Evolutionary conservation across 495 filamentous ascomycete genomes (phyloP).

Genomic region (Pseudevernia furfuracea): DNA sequence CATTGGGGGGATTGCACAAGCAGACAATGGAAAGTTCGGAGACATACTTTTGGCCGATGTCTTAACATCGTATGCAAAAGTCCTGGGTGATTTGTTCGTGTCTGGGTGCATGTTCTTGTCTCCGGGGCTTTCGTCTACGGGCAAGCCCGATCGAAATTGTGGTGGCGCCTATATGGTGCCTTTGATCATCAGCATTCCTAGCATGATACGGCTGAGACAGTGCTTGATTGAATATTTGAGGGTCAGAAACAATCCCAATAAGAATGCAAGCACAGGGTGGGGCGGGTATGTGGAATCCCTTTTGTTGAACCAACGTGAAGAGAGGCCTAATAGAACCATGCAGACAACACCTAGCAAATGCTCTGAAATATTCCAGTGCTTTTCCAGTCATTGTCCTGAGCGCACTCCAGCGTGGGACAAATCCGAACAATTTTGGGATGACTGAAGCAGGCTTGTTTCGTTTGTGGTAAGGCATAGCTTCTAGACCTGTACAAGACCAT

Average conservation of each 20-base stretch:
- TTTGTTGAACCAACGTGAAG: background rate
- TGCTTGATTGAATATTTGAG: slow-evolving; percentile 83
- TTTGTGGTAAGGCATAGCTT: slow-evolving; percentile 40
- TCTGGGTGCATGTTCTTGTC: slow-evolving; percentile 83
- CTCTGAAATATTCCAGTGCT: slow-evolving; percentile 80
- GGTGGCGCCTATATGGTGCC: slow-evolving; percentile 71
- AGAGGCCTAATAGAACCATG: background rate
- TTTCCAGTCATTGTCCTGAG: slow-evolving; percentile 84
- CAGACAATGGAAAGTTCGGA: slow-evolving; percentile 76
- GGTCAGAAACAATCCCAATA: slow-evolving; percentile 44
- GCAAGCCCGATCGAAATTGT: slow-evolving; percentile 70
- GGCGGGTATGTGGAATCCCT: slow-evolving; percentile 36
- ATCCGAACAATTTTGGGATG: slow-evolving; percentile 45
- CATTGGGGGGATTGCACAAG: slow-evolving; percentile 71
- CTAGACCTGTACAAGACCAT: slow-evolving; percentile 1
- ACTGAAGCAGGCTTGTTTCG: slow-evolving; percentile 51
- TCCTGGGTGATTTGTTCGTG: slow-evolving; percentile 83
- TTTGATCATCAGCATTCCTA: slow-evolving; percentile 71
- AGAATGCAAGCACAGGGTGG: slow-evolving; percentile 40
- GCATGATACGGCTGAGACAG: slow-evolving; percentile 78
- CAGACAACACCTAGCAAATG: slow-evolving; percentile 80
- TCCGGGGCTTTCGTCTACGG: slow-evolving; percentile 60
- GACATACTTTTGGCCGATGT: slow-evolving; percentile 94
- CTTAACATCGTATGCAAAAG: slow-evolving; percentile 86
- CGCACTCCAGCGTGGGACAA: slow-evolving; percentile 63